Conservation (phyloP, 768 basidiomycete species). For the Lentinula detonsa region DNA sequence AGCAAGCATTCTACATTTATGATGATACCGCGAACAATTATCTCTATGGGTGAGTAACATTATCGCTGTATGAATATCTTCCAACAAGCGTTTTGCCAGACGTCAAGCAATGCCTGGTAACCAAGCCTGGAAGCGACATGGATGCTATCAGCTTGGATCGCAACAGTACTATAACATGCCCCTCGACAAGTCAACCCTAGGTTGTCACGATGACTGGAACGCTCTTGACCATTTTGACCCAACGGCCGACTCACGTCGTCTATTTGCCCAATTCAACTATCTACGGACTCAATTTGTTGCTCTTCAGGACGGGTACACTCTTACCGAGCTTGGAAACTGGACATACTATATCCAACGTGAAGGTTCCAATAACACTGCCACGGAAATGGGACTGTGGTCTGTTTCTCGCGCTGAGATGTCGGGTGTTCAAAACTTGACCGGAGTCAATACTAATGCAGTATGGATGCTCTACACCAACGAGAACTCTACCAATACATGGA, state of each 20-base stretch:
- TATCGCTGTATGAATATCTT: not conserved
- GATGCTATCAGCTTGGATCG: constrained; percentile 88
- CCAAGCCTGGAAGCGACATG: constrained; percentile 89
- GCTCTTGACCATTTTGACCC: constrained; percentile 94
- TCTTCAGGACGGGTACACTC: constrained; percentile 81
- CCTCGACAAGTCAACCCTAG: constrained; percentile 72
- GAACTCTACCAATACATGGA: constrained; percentile 65
- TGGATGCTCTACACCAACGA: constrained; percentile 88
- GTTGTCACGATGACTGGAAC: constrained; percentile 90
- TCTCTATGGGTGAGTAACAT: constrained; percentile 65
- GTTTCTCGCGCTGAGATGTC: constrained; percentile 63
- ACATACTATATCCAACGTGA: constrained; percentile 73
- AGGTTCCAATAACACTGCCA: constrained; percentile 75
- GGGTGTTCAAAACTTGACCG: constrained; percentile 53
- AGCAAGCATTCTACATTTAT: constrained; percentile 83
- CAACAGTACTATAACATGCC: constrained; percentile 94
- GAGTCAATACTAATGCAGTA: constrained; percentile 57
- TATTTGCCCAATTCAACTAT: constrained; percentile 70
- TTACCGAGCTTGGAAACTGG: constrained; percentile 82
- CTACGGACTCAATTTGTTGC: constrained; percentile 65
- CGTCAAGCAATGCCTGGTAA: constrained; percentile 89
- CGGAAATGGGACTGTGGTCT: constrained; percentile 89
- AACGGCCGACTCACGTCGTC: constrained; percentile 68
- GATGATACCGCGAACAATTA: constrained; percentile 92
- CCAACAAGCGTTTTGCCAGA: constrained; percentile 27